A percentile compares a stretch with the other conserved stretches of the same genome.
Evolutionary conservation across 306 rosid genomes (phyloP).

Genomic region (Casuarina equisetifolia): DNA sequence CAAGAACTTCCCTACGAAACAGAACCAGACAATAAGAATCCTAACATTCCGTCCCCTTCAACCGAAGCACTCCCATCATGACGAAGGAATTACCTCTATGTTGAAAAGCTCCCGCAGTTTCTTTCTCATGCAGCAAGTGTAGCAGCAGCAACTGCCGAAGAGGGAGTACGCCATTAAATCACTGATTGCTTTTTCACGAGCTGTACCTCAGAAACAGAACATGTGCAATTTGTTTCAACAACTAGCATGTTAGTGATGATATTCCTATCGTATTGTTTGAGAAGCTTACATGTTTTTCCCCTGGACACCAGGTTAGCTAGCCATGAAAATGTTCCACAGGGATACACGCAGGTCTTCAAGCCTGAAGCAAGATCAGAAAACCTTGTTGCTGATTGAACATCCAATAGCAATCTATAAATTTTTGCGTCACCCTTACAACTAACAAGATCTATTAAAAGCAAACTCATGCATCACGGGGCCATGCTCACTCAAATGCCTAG

Average conservation of each 20-base stretch:
- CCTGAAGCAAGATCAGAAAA: slow-evolving; percentile 17
- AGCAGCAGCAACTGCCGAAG: slow-evolving; percentile 37
- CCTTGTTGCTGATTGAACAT: not conserved
- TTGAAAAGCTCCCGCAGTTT: slow-evolving; percentile 29
- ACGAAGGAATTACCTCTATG: slow-evolving; percentile 27
- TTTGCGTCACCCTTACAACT: not conserved
- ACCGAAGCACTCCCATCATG: not conserved
- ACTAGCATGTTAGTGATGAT: not conserved
- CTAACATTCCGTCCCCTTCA: not conserved
- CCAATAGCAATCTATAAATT: not conserved
- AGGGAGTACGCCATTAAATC: slow-evolving; percentile 27
- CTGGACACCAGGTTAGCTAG: slow-evolving; percentile 24
- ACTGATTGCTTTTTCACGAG: slow-evolving; percentile 30
- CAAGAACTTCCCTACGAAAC: slow-evolving; percentile 30
- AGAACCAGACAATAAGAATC: not conserved
- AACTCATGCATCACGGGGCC: not conserved
- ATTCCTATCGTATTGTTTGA: not conserved
- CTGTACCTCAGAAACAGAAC: slow-evolving; percentile 23
- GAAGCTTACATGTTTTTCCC: slow-evolving; percentile 34
- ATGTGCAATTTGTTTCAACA: not conserved
- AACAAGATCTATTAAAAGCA: too few relatives aligned
- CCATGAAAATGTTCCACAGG: slow-evolving; percentile 51
- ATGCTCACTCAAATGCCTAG: not conserved
- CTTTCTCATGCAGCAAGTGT: slow-evolving; percentile 37
- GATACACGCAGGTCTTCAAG: slow-evolving; percentile 43